phyloP scores from a whole-genome alignment of 1,139 yeast genomes.

The Taphrina confusa region DNA sequence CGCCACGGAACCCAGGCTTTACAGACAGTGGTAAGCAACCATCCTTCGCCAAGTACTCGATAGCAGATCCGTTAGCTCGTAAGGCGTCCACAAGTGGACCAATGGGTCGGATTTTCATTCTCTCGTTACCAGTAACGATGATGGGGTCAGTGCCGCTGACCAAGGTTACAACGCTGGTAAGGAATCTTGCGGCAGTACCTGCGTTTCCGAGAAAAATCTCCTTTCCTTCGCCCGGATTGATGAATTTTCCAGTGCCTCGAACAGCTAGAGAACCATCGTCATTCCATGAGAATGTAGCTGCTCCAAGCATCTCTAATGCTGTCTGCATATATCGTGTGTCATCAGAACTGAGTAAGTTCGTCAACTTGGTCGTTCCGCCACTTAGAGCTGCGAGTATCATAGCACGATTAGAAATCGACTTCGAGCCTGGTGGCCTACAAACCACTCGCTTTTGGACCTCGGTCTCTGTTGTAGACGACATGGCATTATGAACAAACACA shows the following conservation, averaged over 20 bases:
- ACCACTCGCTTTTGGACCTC: conserved; percentile 52
- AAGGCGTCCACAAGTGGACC: conserved; percentile 95
- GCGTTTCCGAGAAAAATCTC: conserved; percentile 92
- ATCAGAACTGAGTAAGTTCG: conserved; percentile 85
- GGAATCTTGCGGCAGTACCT: conserved; percentile 95
- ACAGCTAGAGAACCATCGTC: conserved; percentile 86
- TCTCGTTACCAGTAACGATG: conserved; percentile 83
- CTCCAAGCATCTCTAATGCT: conserved; percentile 76
- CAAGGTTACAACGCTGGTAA: conserved; percentile 85
- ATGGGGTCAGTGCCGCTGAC: conserved; percentile 58
- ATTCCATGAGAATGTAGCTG: conserved; percentile 72
- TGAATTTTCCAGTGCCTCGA: conserved; percentile 84
- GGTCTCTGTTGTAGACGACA: not conserved
- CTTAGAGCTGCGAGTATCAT: conserved; percentile 90
- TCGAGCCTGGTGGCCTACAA: conserved; percentile 91
- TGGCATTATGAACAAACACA: conserved; percentile 21
- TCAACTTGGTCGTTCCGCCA: conserved; percentile 75
- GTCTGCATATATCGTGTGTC: conserved; percentile 94
- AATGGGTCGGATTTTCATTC: conserved; percentile 98
- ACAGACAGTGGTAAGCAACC: conserved; percentile 82
- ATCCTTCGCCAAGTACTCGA: conserved; percentile 66
- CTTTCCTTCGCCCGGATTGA: conserved; percentile 58
- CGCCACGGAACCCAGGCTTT: conserved; percentile 77
- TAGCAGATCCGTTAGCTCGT: conserved; percentile 70
- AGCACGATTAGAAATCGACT: conserved; percentile 94